phyloP scores from a whole-genome alignment of 2,329 filamentous ascomycete species.

The Phoma herbarum region DNA sequence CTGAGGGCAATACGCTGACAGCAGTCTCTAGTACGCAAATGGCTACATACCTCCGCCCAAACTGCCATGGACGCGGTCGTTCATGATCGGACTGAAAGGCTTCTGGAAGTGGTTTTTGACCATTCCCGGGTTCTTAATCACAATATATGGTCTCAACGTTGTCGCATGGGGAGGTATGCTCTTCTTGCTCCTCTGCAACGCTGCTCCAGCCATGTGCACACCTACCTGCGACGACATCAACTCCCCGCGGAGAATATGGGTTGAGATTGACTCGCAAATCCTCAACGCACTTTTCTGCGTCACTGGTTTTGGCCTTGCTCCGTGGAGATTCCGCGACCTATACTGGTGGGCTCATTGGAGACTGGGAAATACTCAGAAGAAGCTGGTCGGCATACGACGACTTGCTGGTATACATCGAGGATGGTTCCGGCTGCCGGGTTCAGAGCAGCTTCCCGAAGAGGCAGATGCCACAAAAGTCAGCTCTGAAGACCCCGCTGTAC shows the following conservation, averaged over 20 bases:
- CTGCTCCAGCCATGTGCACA: slow-evolving; percentile 74
- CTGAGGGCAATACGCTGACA: not conserved
- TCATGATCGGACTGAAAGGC: slow-evolving; percentile 64
- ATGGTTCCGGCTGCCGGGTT: slow-evolving; percentile 79
- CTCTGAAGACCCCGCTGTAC: slow-evolving; percentile 61
- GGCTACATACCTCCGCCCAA: slow-evolving; percentile 57
- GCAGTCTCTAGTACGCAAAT: slow-evolving; percentile 41
- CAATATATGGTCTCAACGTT: slow-evolving; percentile 81
- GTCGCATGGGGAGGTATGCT: slow-evolving; percentile 93
- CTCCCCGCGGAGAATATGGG: slow-evolving; percentile 81
- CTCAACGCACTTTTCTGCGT: slow-evolving; percentile 86
- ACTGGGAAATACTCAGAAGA: slow-evolving; percentile 61
- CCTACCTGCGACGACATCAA: slow-evolving; percentile 76
- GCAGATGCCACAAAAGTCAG: slow-evolving; percentile 34
- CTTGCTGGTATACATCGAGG: slow-evolving; percentile 77
- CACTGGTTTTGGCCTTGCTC: slow-evolving; percentile 82
- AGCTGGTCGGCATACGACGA: slow-evolving; percentile 65
- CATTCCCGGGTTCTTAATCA: slow-evolving; percentile 77
- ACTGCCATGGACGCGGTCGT: slow-evolving; percentile 65
- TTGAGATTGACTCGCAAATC: slow-evolving; percentile 86
- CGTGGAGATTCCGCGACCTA: slow-evolving; percentile 84
- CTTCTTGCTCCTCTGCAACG: slow-evolving; percentile 83
- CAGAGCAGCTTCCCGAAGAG: slow-evolving; percentile 59
- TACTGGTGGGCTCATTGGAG: slow-evolving; percentile 66
- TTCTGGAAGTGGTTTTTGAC: slow-evolving; percentile 80